These are phyloP conservation scores for Striga hermonthica DNA, from an alignment of 305 asterid species.

Conservation along the genomic window DNA sequence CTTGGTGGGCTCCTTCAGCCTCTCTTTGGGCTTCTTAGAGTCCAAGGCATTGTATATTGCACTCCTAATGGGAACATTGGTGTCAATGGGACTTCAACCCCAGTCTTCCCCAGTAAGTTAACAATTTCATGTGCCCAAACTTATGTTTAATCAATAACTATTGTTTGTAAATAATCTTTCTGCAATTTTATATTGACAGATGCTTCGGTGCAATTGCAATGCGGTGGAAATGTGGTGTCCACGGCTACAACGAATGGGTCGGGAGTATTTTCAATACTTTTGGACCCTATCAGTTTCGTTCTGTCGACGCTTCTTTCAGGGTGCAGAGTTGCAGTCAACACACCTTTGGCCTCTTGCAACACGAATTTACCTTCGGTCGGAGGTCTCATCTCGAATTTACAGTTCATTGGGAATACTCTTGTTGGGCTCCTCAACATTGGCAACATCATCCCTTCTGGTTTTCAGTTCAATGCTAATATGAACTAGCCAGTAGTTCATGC, in stretches of 20 bases:
- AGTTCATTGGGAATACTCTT: conserved; percentile 38
- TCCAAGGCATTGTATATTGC: conserved; percentile 43
- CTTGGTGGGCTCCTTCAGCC: conserved; percentile 37
- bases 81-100: conserved; percentile 42
- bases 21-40: conserved; percentile 30
- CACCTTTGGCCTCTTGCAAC: conserved; percentile 49
- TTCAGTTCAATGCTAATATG: conserved; percentile 35
- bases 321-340: conserved; percentile 41
- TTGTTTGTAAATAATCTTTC: neutral
- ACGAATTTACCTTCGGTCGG: conserved; percentile 42
- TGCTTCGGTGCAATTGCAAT: conserved; percentile 48
- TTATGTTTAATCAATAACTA: neutral
- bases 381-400: conserved; percentile 39
- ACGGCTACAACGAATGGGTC: conserved; percentile 40
- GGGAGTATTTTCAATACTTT: conserved; percentile 41
- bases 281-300: conserved; percentile 38
- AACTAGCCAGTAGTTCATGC: conserved; percentile 22
- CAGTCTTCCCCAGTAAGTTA: conserved; percentile 51
- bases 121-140: neutral
- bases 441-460: conserved; percentile 37
- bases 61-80: conserved; percentile 51
- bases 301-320: conserved; percentile 37
- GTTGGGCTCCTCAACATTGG: conserved; percentile 34
- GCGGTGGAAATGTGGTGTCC: conserved; percentile 47
- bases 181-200: conserved; percentile 33